A percentile compares a stretch with the other conserved stretches of the same genome.
These are phyloP conservation scores for Ophiocytium majus DNA, from an alignment of 352 stramenopile genomes.

Conservation along the genomic window DNA sequence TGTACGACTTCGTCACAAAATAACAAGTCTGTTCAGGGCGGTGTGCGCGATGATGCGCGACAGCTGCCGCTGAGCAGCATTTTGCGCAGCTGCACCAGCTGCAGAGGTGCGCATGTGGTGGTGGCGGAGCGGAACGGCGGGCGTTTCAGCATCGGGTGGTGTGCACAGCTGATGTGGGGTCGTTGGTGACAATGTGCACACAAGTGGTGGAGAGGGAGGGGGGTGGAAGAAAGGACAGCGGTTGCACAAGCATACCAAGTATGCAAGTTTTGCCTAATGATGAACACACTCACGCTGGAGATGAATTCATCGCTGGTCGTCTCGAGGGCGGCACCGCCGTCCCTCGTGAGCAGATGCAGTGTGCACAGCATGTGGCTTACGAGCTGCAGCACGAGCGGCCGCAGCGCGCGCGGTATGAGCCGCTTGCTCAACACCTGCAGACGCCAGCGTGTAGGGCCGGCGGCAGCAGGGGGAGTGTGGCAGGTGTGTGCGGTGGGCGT, in stretches of 20 bases:
- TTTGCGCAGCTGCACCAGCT: conserved; percentile 45
- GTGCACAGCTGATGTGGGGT: no score
- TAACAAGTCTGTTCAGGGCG: no score
- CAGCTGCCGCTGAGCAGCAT: conserved; percentile 45
- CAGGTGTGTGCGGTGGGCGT: no score
- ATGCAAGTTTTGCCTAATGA: no score
- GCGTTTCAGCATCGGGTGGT: no score
- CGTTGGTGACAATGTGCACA: background rate
- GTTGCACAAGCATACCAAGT: background rate
- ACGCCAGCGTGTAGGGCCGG: no score
- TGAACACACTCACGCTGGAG: conserved; percentile 6
- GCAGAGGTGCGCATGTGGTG: no score
- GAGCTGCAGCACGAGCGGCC: conserved; percentile 38
- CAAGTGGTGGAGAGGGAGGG: background rate
- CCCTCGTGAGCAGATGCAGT: conserved; percentile 38
- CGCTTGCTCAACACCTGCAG: conserved; percentile 44
- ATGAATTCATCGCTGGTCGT: background rate
- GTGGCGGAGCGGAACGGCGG: no score
- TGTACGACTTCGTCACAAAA: no score
- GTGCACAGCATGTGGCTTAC: conserved; percentile 44
- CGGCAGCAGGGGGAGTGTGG: no score
- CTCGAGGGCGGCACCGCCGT: background rate
- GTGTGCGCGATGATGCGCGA: conserved; percentile 16
- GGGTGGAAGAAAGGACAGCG: background rate
- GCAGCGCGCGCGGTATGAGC: conserved; percentile 29